Conservation (phyloP, 257 asterid species). For the Thymus mandschuricus region DNA sequence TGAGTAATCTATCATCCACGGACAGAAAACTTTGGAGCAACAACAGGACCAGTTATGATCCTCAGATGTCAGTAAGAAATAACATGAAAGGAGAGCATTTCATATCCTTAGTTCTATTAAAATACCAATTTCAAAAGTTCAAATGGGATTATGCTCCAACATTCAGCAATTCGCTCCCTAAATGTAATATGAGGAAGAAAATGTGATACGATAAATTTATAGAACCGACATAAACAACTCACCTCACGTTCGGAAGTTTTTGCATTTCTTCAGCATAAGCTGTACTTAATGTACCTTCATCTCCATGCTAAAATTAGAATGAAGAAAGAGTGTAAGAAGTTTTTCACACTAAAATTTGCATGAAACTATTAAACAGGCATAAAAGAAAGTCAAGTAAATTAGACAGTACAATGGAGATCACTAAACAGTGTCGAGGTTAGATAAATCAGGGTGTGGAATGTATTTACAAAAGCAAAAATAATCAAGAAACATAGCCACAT, state of each 20-base stretch:
- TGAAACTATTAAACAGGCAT: constrained; percentile 25
- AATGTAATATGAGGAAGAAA: constrained; percentile 5
- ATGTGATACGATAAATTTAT: neutral
- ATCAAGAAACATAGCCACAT: constrained; percentile 19
- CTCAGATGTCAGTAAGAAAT: constrained; percentile 20
- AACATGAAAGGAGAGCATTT: constrained; percentile 29
- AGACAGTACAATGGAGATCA: neutral
- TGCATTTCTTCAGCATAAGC: constrained; percentile 81
- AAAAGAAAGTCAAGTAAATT: constrained; percentile 13
- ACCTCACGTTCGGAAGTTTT: constrained; percentile 80
- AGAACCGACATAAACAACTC: constrained; percentile 23
- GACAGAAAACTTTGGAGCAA: constrained; percentile 16
- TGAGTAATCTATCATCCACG: constrained; percentile 16
- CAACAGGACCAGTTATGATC: constrained; percentile 24
- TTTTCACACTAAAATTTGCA: neutral
- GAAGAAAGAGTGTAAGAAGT: constrained; percentile 23
- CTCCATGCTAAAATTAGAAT: constrained; percentile 73
- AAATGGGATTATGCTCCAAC: neutral
- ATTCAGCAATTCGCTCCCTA: constrained; percentile 24
- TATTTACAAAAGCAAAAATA: neutral
- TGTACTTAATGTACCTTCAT: constrained; percentile 74
- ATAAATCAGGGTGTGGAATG: neutral
- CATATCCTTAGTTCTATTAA: constrained; percentile 4
- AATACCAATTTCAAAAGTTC: constrained; percentile 18
- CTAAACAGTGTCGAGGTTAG: neutral